phyloP scores from a whole-genome alignment of 306 rosid species.

The Ceratonia siliqua region DNA sequence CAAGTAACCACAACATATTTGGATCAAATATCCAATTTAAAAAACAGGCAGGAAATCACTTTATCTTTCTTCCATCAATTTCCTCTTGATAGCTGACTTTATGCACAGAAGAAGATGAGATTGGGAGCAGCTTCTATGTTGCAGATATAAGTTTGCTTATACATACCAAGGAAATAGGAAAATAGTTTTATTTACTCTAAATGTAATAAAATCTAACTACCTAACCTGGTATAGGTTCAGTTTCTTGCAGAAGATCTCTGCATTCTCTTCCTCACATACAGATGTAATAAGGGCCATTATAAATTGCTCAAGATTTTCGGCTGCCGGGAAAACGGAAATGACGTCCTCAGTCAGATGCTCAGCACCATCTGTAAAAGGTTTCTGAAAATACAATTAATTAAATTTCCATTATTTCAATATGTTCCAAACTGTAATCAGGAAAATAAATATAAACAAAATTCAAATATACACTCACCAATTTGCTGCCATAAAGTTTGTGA shows the following conservation, averaged over 20 bases:
- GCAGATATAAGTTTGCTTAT: not conserved
- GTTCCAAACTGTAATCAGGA: slow-evolving; percentile 25
- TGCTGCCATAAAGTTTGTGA: slow-evolving; percentile 90
- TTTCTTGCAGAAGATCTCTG: slow-evolving; percentile 71
- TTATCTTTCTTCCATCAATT: slow-evolving; percentile 5
- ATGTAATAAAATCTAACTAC: slow-evolving; percentile 18
- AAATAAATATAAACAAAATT: slow-evolving; percentile 14
- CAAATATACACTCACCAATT: slow-evolving; percentile 63
- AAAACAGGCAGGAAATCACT: slow-evolving; percentile 12
- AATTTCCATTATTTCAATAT: slow-evolving; percentile 19
- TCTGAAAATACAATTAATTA: slow-evolving; percentile 54
- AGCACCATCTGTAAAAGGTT: slow-evolving; percentile 81
- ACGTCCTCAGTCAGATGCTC: slow-evolving; percentile 94
- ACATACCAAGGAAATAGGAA: slow-evolving; percentile 9
- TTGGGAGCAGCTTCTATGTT: slow-evolving; percentile 27
- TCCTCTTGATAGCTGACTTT: not conserved
- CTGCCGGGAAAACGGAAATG: slow-evolving; percentile 91
- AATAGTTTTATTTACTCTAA: not conserved
- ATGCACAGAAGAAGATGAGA: slow-evolving; percentile 1
- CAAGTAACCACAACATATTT: slow-evolving; percentile 15
- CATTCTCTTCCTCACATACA: slow-evolving; percentile 75
- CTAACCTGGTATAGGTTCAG: slow-evolving; percentile 78
- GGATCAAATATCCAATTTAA: slow-evolving; percentile 2
- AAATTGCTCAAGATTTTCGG: slow-evolving; percentile 89
- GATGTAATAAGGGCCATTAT: slow-evolving; percentile 72